Conservation (phyloP, 2,329 filamentous ascomycete genomes). For the Aspergillus aculeatus region DNA sequence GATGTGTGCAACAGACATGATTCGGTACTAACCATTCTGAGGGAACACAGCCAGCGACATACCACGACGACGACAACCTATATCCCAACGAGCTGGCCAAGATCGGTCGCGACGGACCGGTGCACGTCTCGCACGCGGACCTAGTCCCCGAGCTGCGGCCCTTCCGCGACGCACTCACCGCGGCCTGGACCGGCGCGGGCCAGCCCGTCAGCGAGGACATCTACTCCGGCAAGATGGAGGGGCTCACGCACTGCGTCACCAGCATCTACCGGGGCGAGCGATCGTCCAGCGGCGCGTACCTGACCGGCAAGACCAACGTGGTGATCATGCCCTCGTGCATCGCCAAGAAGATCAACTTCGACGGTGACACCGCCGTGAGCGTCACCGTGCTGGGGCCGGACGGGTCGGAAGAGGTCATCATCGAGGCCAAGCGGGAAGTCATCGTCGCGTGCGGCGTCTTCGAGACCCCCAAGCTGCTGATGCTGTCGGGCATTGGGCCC, state of each 20-base stretch:
- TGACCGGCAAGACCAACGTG: neutral
- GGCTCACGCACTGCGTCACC: constrained; percentile 1
- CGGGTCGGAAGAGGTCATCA: neutral
- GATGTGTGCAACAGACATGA: too few species aligned
- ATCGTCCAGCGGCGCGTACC: neutral
- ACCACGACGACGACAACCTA: neutral
- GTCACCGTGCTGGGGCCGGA: neutral
- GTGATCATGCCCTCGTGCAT: neutral
- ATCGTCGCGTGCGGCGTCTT: constrained; percentile 5
- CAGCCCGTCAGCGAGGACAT: neutral
- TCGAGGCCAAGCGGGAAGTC: constrained; percentile 1
- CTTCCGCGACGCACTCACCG: neutral
- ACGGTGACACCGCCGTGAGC: neutral
- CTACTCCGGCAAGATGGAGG: constrained; percentile 2
- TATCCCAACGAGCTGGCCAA: neutral
- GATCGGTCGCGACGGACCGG: neutral
- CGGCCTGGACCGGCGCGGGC: constrained; percentile 1
- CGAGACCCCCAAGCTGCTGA: constrained; percentile 5
- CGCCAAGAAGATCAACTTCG: neutral
- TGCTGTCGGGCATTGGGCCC: constrained; percentile 5
- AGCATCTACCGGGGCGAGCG: neutral
- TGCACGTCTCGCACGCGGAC: constrained; percentile 2
- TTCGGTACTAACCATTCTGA: too few species aligned
- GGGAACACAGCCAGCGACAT: neutral
- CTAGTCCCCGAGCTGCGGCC: neutral